Evolutionary conservation across 2,329 filamentous ascomycete species (phyloP), one percentile per base, ranked within the genome.

Genomic region (Dendryphion nanum): DNA sequence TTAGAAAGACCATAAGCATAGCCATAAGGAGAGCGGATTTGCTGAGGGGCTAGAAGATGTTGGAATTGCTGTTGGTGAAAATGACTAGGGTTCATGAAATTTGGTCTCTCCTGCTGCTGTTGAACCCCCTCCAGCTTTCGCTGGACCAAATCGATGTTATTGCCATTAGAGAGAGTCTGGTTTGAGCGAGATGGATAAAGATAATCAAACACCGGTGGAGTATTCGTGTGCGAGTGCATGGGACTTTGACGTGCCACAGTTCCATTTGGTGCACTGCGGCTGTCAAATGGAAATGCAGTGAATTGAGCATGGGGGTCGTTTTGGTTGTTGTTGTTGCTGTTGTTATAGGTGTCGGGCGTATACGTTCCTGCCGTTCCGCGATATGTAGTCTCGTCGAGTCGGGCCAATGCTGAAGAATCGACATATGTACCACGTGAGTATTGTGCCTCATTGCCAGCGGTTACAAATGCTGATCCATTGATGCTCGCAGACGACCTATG

Each of bases 101-200:
- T 62, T n/a, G 64, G 52, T 20, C 59, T 61, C 30, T 63, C 51
- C 34, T 66, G 63, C 10, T 66, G 69, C 30, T 68, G 59, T 43
- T 76, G 70, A 34, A 74, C 64, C 14, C 69, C 69, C 13, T 70
- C 66, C 15, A 78, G 53, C 42, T 74, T 74, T 40, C 71, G 70
- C 38, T 78, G 73, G 18, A 77, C 56, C 15, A 71, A 55, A 2
- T 63, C 67, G 18, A 67, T 55, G 46, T 74, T 61, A 48, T 72
- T 73, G 13, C 62, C 69, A 21, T 59, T 65, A 23, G 70, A 68
- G 18, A 64, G 57, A 15, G 58, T 59, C 31, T 72, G 59, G 24
- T 70, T 66, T 40, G 59, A 63, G 19, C 65, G 66, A 18, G 71
- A 68, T 20, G 70, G 64, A 42, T 66, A 63, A 34, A 69, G 53